phyloP scores from a whole-genome alignment of 169 alveolate genomes.

The Plasmodium chabaudi region DNA sequence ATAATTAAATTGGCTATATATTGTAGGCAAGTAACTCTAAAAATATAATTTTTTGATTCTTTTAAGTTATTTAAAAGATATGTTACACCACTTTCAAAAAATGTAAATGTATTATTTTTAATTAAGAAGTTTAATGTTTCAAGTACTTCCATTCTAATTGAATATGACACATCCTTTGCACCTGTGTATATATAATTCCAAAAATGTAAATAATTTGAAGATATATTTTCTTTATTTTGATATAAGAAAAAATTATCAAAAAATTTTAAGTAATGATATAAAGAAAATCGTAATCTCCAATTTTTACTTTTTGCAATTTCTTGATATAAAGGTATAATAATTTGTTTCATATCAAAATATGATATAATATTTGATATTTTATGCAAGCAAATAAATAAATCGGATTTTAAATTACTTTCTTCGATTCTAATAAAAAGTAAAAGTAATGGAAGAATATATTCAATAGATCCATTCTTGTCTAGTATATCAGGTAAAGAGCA shows the following conservation, averaged over 20 bases:
- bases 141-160: constrained; percentile 46
- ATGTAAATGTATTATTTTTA: constrained; percentile 28
- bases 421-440: constrained; percentile 67
- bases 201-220: constrained; percentile 49
- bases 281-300: constrained; percentile 67
- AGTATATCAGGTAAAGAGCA: constrained; percentile 72
- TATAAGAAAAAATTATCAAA: constrained; percentile 73
- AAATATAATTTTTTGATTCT: constrained; percentile 51
- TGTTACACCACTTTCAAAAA: constrained; percentile 68
- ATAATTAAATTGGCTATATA: constrained; percentile 57
- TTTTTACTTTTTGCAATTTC: constrained; percentile 73
- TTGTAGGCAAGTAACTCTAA: constrained; percentile 71
- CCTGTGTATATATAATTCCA: constrained; percentile 68
- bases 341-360: constrained; percentile 77
- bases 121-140: constrained; percentile 69
- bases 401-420: constrained; percentile 70
- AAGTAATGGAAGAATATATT: constrained; percentile 69
- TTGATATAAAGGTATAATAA: constrained; percentile 65
- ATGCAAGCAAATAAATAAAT: constrained; percentile 57
- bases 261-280: constrained; percentile 66
- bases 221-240: constrained; percentile 62
- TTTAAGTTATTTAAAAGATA: constrained; percentile 53
- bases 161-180: constrained; percentile 59
- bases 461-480: constrained; percentile 73
- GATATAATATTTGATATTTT: constrained; percentile 74